phyloP scores from a whole-genome alignment of 1,139 yeast species.

The Pichia sp. region DNA sequence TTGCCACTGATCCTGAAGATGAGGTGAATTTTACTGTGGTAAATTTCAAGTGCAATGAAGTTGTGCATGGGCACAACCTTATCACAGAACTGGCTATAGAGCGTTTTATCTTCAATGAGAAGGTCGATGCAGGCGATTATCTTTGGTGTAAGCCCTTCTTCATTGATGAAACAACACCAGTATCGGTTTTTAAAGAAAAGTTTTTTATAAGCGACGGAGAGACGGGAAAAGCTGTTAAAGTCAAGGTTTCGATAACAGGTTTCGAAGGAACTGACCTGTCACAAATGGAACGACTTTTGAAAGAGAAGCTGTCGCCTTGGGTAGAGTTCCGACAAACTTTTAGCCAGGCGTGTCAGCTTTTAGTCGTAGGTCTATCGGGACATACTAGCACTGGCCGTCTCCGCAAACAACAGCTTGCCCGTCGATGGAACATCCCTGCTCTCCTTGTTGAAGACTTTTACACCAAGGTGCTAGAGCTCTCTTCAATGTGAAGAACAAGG shows the following conservation, averaged over 20 bases:
- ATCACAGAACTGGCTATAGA: constrained; percentile 83
- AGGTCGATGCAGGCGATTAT: constrained; percentile 22
- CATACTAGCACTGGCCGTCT: background rate
- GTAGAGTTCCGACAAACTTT: constrained; percentile 49
- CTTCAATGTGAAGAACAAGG: background rate
- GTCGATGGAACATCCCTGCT: constrained; percentile 23
- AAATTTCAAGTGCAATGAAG: constrained; percentile 16
- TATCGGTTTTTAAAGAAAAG: constrained; percentile 19
- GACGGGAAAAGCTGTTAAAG: background rate
- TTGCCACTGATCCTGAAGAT: background rate
- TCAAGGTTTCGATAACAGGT: constrained; percentile 64
- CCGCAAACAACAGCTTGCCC: constrained; percentile 25
- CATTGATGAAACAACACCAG: constrained; percentile 26
- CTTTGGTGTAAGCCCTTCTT: constrained; percentile 60
- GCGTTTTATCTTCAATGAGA: constrained; percentile 40
- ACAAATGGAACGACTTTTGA: constrained; percentile 65
- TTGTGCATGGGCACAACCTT: constrained; percentile 4
- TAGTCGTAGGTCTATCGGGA: constrained; percentile 36
- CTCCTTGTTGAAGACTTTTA: constrained; percentile 21
- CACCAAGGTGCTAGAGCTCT: background rate
- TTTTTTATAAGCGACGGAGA: constrained; percentile 24
- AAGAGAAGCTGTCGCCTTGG: constrained; percentile 35
- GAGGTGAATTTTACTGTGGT: constrained; percentile 20
- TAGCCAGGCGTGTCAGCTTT: constrained; percentile 54
- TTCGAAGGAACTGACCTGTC: constrained; percentile 80